These are phyloP conservation scores for Coprinopsis sp. DNA, from an alignment of 768 basidiomycete species.

Conservation along the genomic window DNA sequence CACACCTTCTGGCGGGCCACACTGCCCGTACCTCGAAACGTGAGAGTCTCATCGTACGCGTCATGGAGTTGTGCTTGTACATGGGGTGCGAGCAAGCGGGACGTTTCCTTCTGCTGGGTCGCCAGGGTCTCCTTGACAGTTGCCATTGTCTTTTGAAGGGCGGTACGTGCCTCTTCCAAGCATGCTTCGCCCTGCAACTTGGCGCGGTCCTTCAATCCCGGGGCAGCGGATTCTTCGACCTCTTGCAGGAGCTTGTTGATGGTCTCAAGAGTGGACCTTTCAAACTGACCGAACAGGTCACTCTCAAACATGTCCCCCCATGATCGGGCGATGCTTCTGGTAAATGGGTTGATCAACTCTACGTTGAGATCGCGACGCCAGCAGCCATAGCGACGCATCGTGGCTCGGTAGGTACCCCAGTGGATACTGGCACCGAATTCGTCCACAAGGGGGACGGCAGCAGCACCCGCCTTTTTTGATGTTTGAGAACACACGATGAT, in stretches of 20 bases:
- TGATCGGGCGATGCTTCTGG: slow-evolving; percentile 50
- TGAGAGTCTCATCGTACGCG: slow-evolving; percentile 51
- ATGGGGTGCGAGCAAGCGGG: slow-evolving; percentile 52
- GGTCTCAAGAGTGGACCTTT: slow-evolving; percentile 28
- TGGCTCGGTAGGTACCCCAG: slow-evolving; percentile 56
- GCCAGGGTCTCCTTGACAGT: slow-evolving; percentile 47
- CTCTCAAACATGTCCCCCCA: slow-evolving; percentile 61
- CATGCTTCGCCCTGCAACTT: slow-evolving; percentile 48
- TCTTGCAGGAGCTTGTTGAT: slow-evolving; percentile 46
- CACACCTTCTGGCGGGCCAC: slow-evolving; percentile 57
- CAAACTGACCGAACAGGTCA: slow-evolving; percentile 49
- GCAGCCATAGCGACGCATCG: slow-evolving; percentile 50
- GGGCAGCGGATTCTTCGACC: slow-evolving; percentile 46
- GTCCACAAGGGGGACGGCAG: slow-evolving; percentile 44
- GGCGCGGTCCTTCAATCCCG: slow-evolving; percentile 49
- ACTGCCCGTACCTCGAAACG: slow-evolving; percentile 50
- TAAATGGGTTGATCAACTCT: slow-evolving; percentile 54
- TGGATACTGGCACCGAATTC: slow-evolving; percentile 52
- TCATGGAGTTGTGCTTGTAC: slow-evolving; percentile 46
- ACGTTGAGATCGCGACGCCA: slow-evolving; percentile 59
- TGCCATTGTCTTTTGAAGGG: slow-evolving; percentile 43
- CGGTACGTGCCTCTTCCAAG: slow-evolving; percentile 45
- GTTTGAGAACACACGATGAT: slow-evolving; percentile 23
- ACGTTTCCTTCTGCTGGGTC: slow-evolving; percentile 55
- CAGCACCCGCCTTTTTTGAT: no score